Evolutionary conservation across 495 filamentous ascomycete genomes (phyloP), one percentile per base, ranked within the genome.

Genomic region (Penicillium dipodomyicola): DNA sequence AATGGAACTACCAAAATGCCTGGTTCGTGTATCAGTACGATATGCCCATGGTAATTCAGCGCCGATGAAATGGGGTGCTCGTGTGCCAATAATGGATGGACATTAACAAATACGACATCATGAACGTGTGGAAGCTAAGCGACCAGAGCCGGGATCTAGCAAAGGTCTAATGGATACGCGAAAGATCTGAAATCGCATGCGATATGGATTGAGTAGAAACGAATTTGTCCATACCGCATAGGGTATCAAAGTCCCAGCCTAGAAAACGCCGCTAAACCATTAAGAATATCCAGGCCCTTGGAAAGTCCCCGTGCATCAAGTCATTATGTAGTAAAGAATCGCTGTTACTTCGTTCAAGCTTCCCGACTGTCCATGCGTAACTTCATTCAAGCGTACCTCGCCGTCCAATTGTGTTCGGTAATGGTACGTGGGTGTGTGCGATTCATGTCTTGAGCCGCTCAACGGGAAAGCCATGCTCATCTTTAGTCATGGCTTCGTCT

Each of bases 1-100:
- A 69, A 51, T 70, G 67, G 65, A 66, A 37, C 9, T 72, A 66
- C 49, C 57, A 56, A 14, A 59, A 67, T 57, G 57, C 69, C 32
- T 70, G 67, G 67, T 72, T 72, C 44, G 69, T 70, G 33, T 68
- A 72, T 33, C 69, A 70, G 49, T 57, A 66, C 43, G 61, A 70
- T 43, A 68, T 70, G 67, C 61, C 67, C 1, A 67, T 70, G 67
- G 49, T 60, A 11, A 65, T 68, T 37, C 56, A 45, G 4, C 65
- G 63, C 41, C 61, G 47, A 22, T 53, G 35, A 41, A 22, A 44
- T 6, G n/a, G 9, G 1, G 14, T 46, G 15, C 5, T 25, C 23
- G 23, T 25, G 23, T 4, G 23, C 23, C 23, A 25, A 25, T 25
- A 6, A 25, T 19, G 20, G 37, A 32, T 29, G 22, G 12, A 29